Evolutionary conservation across 805 yeast genomes (phyloP), one percentile per base, ranked within the genome.

Genomic region (Candida ipomoeae): DNA sequence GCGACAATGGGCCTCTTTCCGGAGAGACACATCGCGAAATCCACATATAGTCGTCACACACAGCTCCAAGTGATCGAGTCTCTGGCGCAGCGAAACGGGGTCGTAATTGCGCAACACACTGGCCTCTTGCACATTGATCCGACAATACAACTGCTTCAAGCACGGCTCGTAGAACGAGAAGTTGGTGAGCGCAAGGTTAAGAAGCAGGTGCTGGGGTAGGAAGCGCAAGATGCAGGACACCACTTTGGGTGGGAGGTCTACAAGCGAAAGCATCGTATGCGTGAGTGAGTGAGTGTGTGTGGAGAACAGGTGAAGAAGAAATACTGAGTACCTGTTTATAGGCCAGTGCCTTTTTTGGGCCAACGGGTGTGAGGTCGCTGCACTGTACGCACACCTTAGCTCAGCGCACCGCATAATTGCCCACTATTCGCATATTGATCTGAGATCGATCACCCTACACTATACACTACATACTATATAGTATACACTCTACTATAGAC

Each of bases 141-240:
- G 57, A 8, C 54, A 50, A 56, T 71, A 71, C 35, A 72, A 55
- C 42, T 65, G 56, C 18, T 49, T 42, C 40, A 64, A 47, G 48
- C 71, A 67, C 13, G 73, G 73, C 44, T 62, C 55, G 53, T 71
- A 71, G 49, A 69, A 67, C 31, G 56, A 55, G 53, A 52, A 71
- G 56, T 69, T 71, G 26, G 76, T 69, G 21, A 57, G 57, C 1
- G 74, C 64, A 15, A 72, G 61, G 40, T 63, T 67, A 26, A 67
- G 26, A 15, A 69, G 59, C 42, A 61, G 62, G 44, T 66, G 65
- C 50, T 69, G 73, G 6, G 70, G 69, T 14, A 69, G 58, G 42
- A 54, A 64, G 33, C 38, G 51, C 6, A 64, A 48, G 37, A 59
- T 43, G 41, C 48, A 46, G 21, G 47, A 44, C 17, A 58, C 50